Evolutionary conservation across 148 eudicot genomes (phyloP), one percentile per base, ranked within the genome.

Genomic region (Limonium bicolor): DNA sequence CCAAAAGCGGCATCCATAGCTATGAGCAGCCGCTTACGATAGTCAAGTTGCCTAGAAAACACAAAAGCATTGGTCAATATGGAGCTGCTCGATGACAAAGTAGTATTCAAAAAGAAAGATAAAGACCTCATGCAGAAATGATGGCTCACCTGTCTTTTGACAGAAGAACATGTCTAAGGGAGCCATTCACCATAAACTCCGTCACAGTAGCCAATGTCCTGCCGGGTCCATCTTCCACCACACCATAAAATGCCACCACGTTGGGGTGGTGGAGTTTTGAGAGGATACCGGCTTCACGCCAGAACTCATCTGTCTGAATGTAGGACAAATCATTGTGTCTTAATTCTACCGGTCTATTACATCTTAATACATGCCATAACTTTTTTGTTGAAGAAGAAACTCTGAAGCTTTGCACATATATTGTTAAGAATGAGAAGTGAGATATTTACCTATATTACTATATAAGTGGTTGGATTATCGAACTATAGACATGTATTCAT

Each of bases 1-100:
- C 82, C 82, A 64, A 76, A 67, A 53, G 82, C 74, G 46, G 82
- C 77, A 64, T 76, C 82, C 65, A 65, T 54, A 35, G 73, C 73
- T 41, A 76, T 51, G 41, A 67, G 61, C 20, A 76, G 68, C 60
- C 54, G 72, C 50, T 53, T 76, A 37, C 77, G 73, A 26, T 64
- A 58, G 52, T 76, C 83, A 29, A 76, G 69, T 13, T 54, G 24
- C 46, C 70, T 76, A 62, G 6, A 19, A 24, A 40, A 40, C 64
- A 61, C n/a, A 54, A 36, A 53, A 48, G 50, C 20, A 20, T 40
- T 40, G 20, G 4, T 21, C 21, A 40, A 27, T 38, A 20, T 11
- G 14, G 26, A 7, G 26, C 20, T 39, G 4, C 38, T 35, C 38
- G 6, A 39, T 39, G 43, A 40, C n/a, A n/a, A n/a, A n/a, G n/a